phyloP scores from a whole-genome alignment of 2,329 filamentous ascomycete species.

The Botryotinia globosa region DNA sequence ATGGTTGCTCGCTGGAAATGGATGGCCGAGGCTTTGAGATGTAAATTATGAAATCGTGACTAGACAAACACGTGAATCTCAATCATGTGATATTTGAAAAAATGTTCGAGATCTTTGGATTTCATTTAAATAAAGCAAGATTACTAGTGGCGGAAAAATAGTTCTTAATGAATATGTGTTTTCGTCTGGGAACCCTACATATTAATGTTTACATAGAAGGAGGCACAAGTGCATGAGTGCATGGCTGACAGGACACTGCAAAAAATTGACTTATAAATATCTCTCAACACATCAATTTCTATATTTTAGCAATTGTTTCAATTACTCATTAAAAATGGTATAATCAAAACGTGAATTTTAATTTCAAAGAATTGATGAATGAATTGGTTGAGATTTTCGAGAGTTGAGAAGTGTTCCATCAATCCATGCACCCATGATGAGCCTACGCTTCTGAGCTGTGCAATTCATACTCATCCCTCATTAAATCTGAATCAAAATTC shows the following conservation, averaged over 20 bases:
- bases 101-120: not conserved
- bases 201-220: too few species aligned
- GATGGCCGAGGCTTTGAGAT: not conserved
- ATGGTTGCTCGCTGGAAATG: not conserved
- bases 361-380: not conserved
- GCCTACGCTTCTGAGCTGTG: not conserved
- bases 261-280: not conserved
- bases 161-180: not conserved
- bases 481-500: not conserved
- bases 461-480: not conserved
- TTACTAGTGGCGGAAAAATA: not conserved
- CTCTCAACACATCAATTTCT: not conserved
- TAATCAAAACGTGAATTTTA: not conserved
- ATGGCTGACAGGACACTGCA: not conserved
- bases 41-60: not conserved
- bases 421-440: not conserved
- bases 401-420: not conserved
- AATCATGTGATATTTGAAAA: not conserved
- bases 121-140: not conserved
- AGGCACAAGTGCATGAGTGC: not conserved
- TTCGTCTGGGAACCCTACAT: not conserved
- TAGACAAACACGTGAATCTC: not conserved
- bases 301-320: fast-evolving
- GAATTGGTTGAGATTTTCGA: not conserved
- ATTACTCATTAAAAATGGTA: too few species aligned